Evolutionary conservation across 257 asterid genomes (phyloP).

Genomic region (Parsonsia alboflavescens): DNA sequence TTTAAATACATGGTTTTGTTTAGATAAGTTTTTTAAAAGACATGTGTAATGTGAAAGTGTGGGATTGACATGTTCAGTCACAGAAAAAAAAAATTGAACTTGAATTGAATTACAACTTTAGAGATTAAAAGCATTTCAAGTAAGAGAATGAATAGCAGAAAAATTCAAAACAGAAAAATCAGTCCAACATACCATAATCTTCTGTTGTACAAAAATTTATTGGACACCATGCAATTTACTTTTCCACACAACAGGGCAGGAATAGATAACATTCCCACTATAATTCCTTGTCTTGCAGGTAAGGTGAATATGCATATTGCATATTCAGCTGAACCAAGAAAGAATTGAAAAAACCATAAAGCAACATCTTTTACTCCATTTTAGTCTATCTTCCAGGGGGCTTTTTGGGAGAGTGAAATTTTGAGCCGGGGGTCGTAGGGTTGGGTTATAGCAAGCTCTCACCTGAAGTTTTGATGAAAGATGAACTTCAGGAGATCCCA

Average conservation of each 20-base stretch:
- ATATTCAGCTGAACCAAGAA: not conserved
- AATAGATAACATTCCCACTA: not conserved
- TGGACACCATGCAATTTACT: not conserved
- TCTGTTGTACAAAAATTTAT: not conserved
- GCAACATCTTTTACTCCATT: not conserved
- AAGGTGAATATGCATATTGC: not conserved
- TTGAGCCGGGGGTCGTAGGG: not conserved
- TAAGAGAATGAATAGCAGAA: not conserved
- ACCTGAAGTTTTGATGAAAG: constrained; percentile 90
- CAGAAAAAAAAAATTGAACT: not conserved
- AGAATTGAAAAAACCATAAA: not conserved
- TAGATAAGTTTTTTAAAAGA: not conserved
- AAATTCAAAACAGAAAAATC: too few relatives aligned
- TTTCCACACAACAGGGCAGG: not conserved
- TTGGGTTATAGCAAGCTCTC: not conserved
- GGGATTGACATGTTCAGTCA: not conserved
- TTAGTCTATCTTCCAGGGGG: not conserved
- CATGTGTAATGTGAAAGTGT: not conserved
- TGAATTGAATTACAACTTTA: not conserved
- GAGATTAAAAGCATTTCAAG: not conserved
- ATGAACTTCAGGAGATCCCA: constrained; percentile 90
- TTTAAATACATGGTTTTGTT: too few relatives aligned
- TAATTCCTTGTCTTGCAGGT: not conserved
- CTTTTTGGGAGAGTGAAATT: not conserved
- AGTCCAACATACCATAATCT: too few relatives aligned